Evolutionary conservation across 495 filamentous ascomycete species (phyloP), one percentile per base, ranked within the genome.

Genomic region (Penicillium daleae): DNA sequence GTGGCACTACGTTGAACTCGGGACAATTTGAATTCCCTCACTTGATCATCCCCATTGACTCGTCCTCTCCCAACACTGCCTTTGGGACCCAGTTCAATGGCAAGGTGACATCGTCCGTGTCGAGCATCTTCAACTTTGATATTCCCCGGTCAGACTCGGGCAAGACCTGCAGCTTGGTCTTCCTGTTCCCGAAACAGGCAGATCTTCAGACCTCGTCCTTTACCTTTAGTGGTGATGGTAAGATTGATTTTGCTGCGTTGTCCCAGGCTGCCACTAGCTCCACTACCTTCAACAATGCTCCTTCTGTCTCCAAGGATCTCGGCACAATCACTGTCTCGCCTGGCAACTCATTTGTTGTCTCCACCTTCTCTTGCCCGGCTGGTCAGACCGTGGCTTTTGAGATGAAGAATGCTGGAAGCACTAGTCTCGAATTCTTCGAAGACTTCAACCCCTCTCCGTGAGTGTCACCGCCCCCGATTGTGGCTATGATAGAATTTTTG

Each of bases 81-180:
- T 64, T 69, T 12, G 87, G 86, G 12, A 87, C 83, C 17, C 76
- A 74, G 0, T 82, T 74, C 67, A 84, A 82, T 55, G 87, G 87
- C 46, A 74, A 79, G 8, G 76, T 89, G 44, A 80, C 79, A 1
- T 67, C 80, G 1, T 82, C 78, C 26, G 74, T 87, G 57, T 89
- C 87, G 22, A 82, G 81, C 15, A 74, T 89, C 52, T 91, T 90
- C 81, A 88, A 87, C 72, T 92, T 92, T 73, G 86, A 89, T 68
- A 82, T 91, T 31, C 86, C 86, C 0, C 31, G 67, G 2, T 68
- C 71, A 10, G 77, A 85, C 66, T 71, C 78, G 31, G 83, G 79
- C 37, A 85, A 86, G 74, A 88, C 78, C 0, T 92, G 90, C 76
- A 78, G 78, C 26, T 80, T 90, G 1, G 74, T 89, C 61, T 90